These are phyloP conservation scores for Corylus avellana DNA, from an alignment of 306 rosid genomes.

Conservation along the genomic window DNA sequence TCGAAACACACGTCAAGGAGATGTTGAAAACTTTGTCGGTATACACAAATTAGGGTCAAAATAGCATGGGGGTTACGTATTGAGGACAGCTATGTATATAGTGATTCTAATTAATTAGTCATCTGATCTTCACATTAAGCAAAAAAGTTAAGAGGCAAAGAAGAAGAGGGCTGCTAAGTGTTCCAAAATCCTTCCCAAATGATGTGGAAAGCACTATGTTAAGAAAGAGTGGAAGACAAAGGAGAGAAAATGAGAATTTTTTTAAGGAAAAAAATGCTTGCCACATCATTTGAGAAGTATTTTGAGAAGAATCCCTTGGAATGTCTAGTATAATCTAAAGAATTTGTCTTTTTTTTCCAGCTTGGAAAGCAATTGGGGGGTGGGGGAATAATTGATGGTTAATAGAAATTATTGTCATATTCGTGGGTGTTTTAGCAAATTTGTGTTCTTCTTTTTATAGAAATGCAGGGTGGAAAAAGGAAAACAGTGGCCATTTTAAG, in stretches of 20 bases:
- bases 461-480: neutral
- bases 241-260: too few species aligned
- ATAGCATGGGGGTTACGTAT: neutral
- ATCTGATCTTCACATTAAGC: neutral
- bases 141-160: neutral
- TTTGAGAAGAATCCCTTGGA: too few species aligned
- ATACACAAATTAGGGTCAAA: neutral
- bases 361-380: neutral
- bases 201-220: too few species aligned
- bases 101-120: conserved; percentile 1
- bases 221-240: too few species aligned
- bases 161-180: neutral
- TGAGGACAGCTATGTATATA: neutral
- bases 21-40: neutral
- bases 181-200: too few species aligned
- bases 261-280: too few species aligned
- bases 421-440: neutral
- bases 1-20: neutral
- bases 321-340: too few species aligned
- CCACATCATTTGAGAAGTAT: too few species aligned
- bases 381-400: neutral
- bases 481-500: neutral
- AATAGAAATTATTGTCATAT: neutral
- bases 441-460: neutral
- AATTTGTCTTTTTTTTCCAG: neutral